A percentile compares a stretch with the other conserved stretches of the same genome.
Evolutionary conservation across 306 rosid genomes (phyloP).

Genomic region (Gynostemma pentaphyllum): DNA sequence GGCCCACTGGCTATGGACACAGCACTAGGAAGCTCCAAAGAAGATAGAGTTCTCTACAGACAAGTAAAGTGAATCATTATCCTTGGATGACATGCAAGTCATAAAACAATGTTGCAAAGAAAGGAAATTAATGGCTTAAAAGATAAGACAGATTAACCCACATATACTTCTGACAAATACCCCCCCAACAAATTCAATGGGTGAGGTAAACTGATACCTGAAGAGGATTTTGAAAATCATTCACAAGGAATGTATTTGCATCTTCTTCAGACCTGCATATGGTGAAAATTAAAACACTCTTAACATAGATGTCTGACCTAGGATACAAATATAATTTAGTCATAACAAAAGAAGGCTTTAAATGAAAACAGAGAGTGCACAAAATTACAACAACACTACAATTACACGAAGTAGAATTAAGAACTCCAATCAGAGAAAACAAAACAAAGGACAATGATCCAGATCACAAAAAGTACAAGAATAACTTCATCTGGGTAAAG

Average conservation of each 20-base stretch:
- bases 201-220: constrained; percentile 41
- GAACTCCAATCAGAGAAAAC: background rate
- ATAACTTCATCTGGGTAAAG: no score
- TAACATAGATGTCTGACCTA: background rate
- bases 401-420: background rate
- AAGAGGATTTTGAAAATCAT: constrained; percentile 86
- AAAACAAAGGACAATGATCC: background rate
- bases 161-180: background rate
- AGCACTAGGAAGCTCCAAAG: constrained; percentile 86
- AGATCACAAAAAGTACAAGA: background rate
- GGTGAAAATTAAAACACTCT: constrained; percentile 9
- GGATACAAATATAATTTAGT: background rate
- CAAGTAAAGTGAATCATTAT: constrained; percentile 19
- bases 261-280: constrained; percentile 81
- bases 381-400: background rate
- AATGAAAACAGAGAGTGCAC: background rate
- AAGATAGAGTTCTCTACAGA: constrained; percentile 77
- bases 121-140: background rate
- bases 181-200: no score
- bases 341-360: background rate
- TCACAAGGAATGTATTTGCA: constrained; percentile 71
- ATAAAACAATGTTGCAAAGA: background rate
- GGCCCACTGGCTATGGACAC: constrained; percentile 52
- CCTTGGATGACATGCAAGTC: background rate
- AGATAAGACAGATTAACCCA: background rate